Base-by-base conservation (phyloP, 106 monocot species). In the Allium cepa region DNA sequence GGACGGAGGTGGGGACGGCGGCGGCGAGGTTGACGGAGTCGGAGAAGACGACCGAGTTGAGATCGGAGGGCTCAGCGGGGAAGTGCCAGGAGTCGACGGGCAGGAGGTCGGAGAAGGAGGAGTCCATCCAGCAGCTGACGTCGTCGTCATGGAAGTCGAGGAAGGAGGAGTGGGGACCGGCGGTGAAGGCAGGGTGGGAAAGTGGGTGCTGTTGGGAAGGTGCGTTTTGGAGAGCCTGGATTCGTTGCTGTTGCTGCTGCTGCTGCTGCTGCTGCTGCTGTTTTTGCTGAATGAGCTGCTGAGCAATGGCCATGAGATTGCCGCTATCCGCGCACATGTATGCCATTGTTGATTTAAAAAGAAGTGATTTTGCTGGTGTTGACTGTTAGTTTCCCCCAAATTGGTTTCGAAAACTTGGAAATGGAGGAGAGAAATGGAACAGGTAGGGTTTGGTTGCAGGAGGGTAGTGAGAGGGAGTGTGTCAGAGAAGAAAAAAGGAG, bases 231-330 rank as follows among this genome's bases (percentile, higher is more conserved):
- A 36, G 12, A 15, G 26, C 56, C 36, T 55, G 68, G 53, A 57
- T 64, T 17, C 22, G 77, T 22, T 85, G 78, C 15, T 81, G 80
- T 15, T 87, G 90, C 46, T 87, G 86, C 51, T 79, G 81, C 9
- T 84, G 87, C 16, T 81, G 94, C 14, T 82, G 81, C 62, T 86
- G 91, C 22, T 87, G 86, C 49, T 90, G 73, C 62, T 94, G 85
- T 56, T 97, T 76, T 70, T 92, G 92, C 47, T 89, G 84, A 75
- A 99, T 99, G 18, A 99, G 89, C 68, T 99, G 97, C 71, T 99
- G 97, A 1, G 97, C 97, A 36, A 99, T 99, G 46, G 97, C 97
- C 97, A 99, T 99, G 36, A 99, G 82, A 69, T 99, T 99, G 14
- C 90, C 97, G 57, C 90, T 99, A 67, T 99, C 97, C 1, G 92